These are phyloP conservation scores for Rusavskia elegans DNA, from an alignment of 495 filamentous ascomycete species.

Conservation along the genomic window DNA sequence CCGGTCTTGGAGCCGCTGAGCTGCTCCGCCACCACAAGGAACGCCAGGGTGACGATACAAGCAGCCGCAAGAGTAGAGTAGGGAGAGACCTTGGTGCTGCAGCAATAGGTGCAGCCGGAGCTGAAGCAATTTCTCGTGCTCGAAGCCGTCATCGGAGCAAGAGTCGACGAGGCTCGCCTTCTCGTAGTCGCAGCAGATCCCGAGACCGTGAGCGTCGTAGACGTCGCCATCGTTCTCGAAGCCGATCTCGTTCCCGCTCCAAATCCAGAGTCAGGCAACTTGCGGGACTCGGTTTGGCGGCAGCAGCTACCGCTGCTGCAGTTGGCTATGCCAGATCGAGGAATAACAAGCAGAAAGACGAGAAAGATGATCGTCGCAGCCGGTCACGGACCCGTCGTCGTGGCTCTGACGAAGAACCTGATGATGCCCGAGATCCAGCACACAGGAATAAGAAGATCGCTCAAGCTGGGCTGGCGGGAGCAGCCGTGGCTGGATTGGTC, in stretches of 20 bases:
- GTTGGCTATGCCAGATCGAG: constrained; percentile 58
- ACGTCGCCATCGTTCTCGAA: constrained; percentile 24
- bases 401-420: constrained; percentile 25
- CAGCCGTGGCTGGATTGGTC: constrained; percentile 60
- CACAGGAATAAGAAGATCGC: constrained; percentile 55
- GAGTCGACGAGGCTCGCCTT: constrained; percentile 30
- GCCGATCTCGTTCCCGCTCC: constrained; percentile 39
- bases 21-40: constrained; percentile 54
- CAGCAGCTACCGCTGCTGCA: constrained; percentile 67
- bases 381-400: constrained; percentile 48
- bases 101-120: constrained; percentile 66
- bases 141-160: constrained; percentile 55
- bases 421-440: constrained; percentile 34
- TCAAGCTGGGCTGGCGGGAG: constrained; percentile 62
- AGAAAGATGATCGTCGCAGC: constrained; percentile 48
- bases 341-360: constrained; percentile 37
- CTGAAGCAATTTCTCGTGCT: constrained; percentile 59
- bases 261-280: constrained; percentile 41
- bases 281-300: constrained; percentile 60
- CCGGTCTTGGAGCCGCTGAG: constrained; percentile 62
- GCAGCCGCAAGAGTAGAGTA: constrained; percentile 42
- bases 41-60: constrained; percentile 39
- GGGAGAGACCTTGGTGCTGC: constrained; percentile 66
- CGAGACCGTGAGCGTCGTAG: constrained; percentile 20
- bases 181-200: constrained; percentile 22